A percentile compares a stretch with the other conserved stretches of the same genome.
Evolutionary conservation across 768 basidiomycete species (phyloP).

Genomic region (Phylloporus rhodoxanthus): DNA sequence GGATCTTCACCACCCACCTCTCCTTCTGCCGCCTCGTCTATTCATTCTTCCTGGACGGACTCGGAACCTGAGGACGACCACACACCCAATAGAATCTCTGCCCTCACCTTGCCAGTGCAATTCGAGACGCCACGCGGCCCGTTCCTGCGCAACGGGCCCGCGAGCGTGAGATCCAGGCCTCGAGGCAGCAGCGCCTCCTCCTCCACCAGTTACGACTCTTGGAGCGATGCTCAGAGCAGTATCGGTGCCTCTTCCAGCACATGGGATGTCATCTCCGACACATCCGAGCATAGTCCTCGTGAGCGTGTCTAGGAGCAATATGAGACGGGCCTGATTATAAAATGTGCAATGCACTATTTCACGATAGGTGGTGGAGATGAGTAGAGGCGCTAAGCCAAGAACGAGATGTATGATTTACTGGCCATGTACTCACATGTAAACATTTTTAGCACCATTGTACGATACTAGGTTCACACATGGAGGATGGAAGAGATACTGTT

Average conservation of each 20-base stretch:
- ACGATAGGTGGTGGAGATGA: not conserved
- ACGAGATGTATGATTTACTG: not conserved
- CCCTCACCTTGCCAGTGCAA: not conserved
- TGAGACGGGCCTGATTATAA: not conserved
- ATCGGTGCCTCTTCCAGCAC: constrained; percentile 2
- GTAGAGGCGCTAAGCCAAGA: not conserved
- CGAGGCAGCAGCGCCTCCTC: constrained; percentile 15
- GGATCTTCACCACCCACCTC: constrained; percentile 13
- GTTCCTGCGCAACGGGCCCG: not conserved
- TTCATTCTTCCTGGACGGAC: constrained; percentile 2
- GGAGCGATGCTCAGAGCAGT: constrained; percentile 27
- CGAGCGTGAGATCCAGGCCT: not conserved
- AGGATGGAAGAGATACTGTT: too few species aligned
- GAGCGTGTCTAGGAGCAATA: not conserved
- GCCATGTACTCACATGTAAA: not conserved
- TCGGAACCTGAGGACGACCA: constrained; percentile 13
- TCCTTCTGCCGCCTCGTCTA: constrained; percentile 13
- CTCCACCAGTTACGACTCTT: constrained; percentile 13
- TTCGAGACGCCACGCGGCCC: not conserved
- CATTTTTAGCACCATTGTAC: constrained; percentile 3
- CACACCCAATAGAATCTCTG: not conserved
- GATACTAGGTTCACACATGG: too few species aligned
- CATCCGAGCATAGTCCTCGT: constrained; percentile 1
- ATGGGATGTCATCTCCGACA: constrained; percentile 26
- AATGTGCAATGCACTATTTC: not conserved